These are phyloP conservation scores for Suillus discolor DNA, from an alignment of 768 basidiomycete species.

Conservation along the genomic window DNA sequence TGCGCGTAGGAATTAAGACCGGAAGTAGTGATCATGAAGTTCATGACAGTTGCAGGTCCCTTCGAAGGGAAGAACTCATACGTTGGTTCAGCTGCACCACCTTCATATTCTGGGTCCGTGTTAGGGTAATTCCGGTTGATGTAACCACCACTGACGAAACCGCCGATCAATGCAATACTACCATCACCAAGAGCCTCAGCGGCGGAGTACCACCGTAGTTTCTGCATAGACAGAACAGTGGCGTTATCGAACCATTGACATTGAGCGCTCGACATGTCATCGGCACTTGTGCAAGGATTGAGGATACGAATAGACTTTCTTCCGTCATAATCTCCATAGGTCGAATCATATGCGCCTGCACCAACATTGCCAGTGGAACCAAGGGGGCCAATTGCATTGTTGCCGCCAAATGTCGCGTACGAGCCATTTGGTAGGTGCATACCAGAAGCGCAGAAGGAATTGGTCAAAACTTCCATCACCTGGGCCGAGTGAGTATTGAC, in stretches of 20 bases:
- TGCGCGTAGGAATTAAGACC: slow-evolving; percentile 81
- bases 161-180: slow-evolving; percentile 77
- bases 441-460: slow-evolving; percentile 81
- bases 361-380: slow-evolving; percentile 55
- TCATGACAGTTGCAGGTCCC: slow-evolving; percentile 52
- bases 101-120: slow-evolving; percentile 59
- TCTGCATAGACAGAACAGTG: slow-evolving; percentile 63
- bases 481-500: slow-evolving; percentile 56
- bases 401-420: slow-evolving; percentile 75
- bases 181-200: slow-evolving; percentile 80
- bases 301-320: slow-evolving; percentile 78
- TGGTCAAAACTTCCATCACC: slow-evolving; percentile 73
- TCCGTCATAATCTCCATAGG: slow-evolving; percentile 82
- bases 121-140: slow-evolving; percentile 77
- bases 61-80: slow-evolving; percentile 81
- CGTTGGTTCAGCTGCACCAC: slow-evolving; percentile 78
- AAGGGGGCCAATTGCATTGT: slow-evolving; percentile 69
- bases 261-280: slow-evolving; percentile 47
- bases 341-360: slow-evolving; percentile 59
- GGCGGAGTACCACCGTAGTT: slow-evolving; percentile 76
- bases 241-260: slow-evolving; percentile 80
- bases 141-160: slow-evolving; percentile 78
- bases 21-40: slow-evolving; percentile 71
- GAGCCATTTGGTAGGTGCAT: slow-evolving; percentile 83
- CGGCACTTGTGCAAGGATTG: slow-evolving; percentile 62